phyloP scores from a whole-genome alignment of 495 filamentous ascomycete genomes.

The Penicillium psychrofluorescens region DNA sequence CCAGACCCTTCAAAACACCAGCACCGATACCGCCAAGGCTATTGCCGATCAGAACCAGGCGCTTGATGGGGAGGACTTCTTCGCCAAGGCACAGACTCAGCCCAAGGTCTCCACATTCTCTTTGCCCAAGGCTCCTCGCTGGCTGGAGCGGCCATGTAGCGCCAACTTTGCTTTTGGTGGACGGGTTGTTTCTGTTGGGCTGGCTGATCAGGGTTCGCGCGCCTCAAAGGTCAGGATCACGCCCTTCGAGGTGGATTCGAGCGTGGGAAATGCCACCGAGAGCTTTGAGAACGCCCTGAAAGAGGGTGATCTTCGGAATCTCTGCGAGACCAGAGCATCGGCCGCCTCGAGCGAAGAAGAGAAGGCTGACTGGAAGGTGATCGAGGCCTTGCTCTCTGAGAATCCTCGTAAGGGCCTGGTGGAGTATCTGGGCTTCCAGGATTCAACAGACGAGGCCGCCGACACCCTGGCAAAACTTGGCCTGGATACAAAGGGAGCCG shows the following conservation, averaged over 20 bases:
- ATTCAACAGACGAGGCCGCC: constrained; percentile 43
- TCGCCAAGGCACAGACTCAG: constrained; percentile 83
- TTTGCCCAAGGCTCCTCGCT: constrained; percentile 77
- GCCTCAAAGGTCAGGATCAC: constrained; percentile 78
- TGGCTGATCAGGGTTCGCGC: constrained; percentile 51
- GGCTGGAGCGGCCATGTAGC: constrained; percentile 78
- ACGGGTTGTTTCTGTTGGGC: constrained; percentile 74
- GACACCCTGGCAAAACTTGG: constrained; percentile 42
- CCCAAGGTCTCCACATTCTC: constrained; percentile 85
- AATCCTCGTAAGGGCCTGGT: constrained; percentile 75
- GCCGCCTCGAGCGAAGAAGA: constrained; percentile 77
- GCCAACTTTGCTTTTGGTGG: constrained; percentile 96
- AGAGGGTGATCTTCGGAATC: constrained; percentile 64
- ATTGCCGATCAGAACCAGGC: constrained; percentile 55
- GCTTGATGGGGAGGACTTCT: constrained; percentile 92
- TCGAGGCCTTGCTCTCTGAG: constrained; percentile 77
- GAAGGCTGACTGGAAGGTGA: constrained; percentile 90
- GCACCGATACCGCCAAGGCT: constrained; percentile 40
- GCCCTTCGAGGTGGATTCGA: constrained; percentile 79
- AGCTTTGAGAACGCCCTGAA: constrained; percentile 79
- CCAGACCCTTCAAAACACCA: constrained; percentile 87
- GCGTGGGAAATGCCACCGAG: constrained; percentile 74
- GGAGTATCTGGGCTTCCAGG: constrained; percentile 80
- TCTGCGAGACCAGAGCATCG: constrained; percentile 73
- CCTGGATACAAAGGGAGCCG: constrained; percentile 28